Percentiles rank a stretch among this genome's conserved stretches.
phyloP scores from a whole-genome alignment of 2,329 filamentous ascomycete genomes.

The Dactylellina leptospora region DNA sequence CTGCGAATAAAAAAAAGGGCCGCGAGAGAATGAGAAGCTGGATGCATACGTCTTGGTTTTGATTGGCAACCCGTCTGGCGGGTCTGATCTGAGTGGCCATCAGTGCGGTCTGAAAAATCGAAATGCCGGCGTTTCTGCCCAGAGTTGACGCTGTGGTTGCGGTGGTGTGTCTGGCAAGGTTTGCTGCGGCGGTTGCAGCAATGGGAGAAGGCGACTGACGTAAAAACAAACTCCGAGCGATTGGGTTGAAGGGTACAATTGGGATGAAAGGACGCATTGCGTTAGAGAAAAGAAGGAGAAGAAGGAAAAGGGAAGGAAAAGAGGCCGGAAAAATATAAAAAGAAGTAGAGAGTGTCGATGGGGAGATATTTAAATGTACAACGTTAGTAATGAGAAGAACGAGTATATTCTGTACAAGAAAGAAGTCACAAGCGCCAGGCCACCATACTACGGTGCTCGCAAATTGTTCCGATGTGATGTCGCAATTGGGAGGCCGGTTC shows the following conservation, averaged over 20 bases:
- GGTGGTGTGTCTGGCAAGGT: constrained; percentile 23
- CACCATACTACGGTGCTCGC: neutral
- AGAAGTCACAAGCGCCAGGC: constrained; percentile 9
- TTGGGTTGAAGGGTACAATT: constrained; percentile 43
- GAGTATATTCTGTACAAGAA: constrained; percentile 26
- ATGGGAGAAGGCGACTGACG: constrained; percentile 48
- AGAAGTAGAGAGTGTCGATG: constrained; percentile 26
- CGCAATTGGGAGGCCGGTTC: constrained; percentile 20
- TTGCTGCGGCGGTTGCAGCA: constrained; percentile 49
- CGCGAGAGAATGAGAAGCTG: neutral
- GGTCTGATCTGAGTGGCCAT: constrained; percentile 60
- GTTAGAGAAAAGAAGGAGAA: constrained; percentile 2
- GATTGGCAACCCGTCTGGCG: constrained; percentile 64
- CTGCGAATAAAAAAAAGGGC: neutral
- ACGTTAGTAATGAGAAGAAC: neutral
- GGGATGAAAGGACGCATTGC: constrained; percentile 49
- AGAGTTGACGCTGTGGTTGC: constrained; percentile 27
- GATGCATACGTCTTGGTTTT: constrained; percentile 66
- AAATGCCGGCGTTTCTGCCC: constrained; percentile 41
- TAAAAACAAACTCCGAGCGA: constrained; percentile 48
- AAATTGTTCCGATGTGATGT: constrained; percentile 27
- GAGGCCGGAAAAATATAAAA: neutral
- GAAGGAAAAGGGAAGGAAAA: constrained; percentile 16
- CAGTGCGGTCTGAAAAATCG: constrained; percentile 42
- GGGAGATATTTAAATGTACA: constrained; percentile 31